Evolutionary conservation across 1,139 yeast genomes (phyloP).

Genomic region (Taphrina flavorubra): DNA sequence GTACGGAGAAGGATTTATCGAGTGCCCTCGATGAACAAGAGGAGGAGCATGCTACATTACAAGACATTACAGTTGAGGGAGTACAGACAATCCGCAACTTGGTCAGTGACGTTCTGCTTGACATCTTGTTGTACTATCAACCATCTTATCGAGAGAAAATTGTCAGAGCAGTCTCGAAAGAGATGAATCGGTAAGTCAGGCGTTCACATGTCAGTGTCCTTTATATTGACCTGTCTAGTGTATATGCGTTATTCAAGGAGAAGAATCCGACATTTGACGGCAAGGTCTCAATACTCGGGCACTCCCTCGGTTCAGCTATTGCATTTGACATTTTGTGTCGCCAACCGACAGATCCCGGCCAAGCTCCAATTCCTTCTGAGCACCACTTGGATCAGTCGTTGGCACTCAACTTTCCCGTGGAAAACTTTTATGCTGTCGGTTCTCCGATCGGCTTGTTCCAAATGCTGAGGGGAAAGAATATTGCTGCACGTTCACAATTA

Average conservation of each 20-base stretch:
- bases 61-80: constrained; percentile 77
- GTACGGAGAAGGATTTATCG: constrained; percentile 45
- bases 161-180: constrained; percentile 66
- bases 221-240: constrained; percentile 53
- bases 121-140: constrained; percentile 80
- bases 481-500: constrained; percentile 43
- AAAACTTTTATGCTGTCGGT: constrained; percentile 79
- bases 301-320: constrained; percentile 88
- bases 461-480: constrained; percentile 48
- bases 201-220: background rate
- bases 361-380: background rate
- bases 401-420: constrained; percentile 67
- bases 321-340: constrained; percentile 73
- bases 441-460: constrained; percentile 86
- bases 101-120: constrained; percentile 84
- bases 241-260: constrained; percentile 62
- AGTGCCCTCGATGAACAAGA: constrained; percentile 35
- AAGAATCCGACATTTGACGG: constrained; percentile 77
- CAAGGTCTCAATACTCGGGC: constrained; percentile 81
- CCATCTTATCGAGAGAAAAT: constrained; percentile 70
- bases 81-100: constrained; percentile 75
- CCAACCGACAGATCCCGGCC: constrained; percentile 55
- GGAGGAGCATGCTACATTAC: constrained; percentile 64
- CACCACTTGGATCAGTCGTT: background rate
- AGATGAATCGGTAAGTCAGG: constrained; percentile 56